Conservation (phyloP, 140 eudicot species). For the Oenanthe javanica region DNA sequence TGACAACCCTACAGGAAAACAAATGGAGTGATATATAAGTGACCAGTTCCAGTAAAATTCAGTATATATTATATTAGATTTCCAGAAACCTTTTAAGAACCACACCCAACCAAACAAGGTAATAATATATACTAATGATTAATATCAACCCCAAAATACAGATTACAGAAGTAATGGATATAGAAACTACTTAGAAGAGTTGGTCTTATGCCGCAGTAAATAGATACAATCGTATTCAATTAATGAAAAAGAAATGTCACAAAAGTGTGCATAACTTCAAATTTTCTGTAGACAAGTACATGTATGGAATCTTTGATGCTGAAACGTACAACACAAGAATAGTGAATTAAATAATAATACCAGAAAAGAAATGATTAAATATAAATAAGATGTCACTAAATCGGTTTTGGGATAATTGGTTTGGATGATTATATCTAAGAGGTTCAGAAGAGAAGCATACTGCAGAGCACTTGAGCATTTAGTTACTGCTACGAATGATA, state of each 20-base stretch:
- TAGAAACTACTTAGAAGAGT: background rate
- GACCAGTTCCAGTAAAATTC: background rate
- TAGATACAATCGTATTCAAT: background rate
- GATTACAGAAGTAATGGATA: background rate
- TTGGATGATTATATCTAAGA: background rate
- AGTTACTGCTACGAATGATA: background rate
- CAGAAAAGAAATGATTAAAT: background rate
- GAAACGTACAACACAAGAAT: background rate
- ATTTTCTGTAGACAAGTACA: background rate
- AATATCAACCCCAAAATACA: background rate
- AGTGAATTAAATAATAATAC: background rate
- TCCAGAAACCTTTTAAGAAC: background rate
- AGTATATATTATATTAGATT: background rate
- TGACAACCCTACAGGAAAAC: slow-evolving; percentile 68
- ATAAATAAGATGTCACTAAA: background rate
- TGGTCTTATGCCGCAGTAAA: background rate
- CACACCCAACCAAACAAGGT: background rate
- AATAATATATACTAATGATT: background rate
- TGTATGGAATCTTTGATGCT: background rate
- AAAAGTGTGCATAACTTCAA: background rate
- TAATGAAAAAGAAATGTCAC: background rate
- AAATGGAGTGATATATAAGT: background rate
- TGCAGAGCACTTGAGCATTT: background rate
- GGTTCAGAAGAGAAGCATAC: background rate
- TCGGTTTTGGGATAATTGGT: background rate